Conservation (phyloP, 2,329 filamentous ascomycete species). For the Trichoderma breve region DNA sequence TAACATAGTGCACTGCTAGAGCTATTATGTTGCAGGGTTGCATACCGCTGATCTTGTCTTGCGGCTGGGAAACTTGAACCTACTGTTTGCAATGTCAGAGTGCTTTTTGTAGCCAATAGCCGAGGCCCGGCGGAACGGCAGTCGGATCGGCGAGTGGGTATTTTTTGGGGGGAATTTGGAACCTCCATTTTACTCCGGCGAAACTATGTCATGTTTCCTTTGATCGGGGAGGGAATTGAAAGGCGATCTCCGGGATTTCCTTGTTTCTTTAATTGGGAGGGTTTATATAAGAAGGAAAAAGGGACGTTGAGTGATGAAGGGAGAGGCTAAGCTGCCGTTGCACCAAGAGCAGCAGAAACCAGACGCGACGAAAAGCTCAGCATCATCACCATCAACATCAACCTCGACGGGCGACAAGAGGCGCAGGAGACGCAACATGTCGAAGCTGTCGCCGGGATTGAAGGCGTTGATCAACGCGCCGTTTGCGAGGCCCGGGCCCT, state of each 20-base stretch:
- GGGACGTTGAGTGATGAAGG: neutral
- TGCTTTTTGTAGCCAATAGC: neutral
- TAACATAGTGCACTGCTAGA: neutral
- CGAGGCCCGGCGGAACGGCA: neutral
- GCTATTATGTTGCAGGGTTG: neutral
- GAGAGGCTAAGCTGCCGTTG: neutral
- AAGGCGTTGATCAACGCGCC: constrained; percentile 73
- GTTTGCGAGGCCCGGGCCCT: constrained; percentile 61
- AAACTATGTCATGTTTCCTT: neutral
- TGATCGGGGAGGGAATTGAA: neutral
- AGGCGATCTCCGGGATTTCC: neutral
- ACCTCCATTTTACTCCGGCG: neutral
- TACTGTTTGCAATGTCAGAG: neutral
- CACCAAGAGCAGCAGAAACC: neutral
- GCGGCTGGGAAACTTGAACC: neutral
- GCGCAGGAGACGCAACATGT: constrained; percentile 49
- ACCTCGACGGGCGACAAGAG: neutral
- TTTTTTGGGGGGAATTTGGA: neutral
- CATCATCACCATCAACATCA: neutral
- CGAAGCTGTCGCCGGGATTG: constrained; percentile 68
- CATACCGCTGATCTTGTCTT: neutral
- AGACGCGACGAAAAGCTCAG: neutral
- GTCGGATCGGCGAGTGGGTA: neutral
- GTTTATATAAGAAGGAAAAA: neutral
- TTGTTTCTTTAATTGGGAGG: too few relatives aligned